Evolutionary conservation across 2,329 filamentous ascomycete genomes (phyloP).

Genomic region (Orbilia brochopaga): DNA sequence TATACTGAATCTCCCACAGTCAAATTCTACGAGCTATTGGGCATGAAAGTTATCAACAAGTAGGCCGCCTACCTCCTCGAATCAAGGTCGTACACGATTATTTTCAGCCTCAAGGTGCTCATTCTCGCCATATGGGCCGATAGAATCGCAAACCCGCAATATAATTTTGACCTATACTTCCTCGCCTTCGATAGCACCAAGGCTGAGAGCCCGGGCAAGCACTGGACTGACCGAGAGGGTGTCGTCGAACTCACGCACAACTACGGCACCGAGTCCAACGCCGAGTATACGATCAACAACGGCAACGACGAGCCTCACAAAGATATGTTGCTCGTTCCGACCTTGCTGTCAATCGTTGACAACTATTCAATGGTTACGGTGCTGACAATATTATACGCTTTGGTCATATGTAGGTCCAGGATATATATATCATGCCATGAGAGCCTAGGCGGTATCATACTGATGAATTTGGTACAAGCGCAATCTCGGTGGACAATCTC

Average conservation of each 20-base stretch:
- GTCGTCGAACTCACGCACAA: conserved; percentile 84
- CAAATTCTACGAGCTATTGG: conserved; percentile 92
- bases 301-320: conserved; percentile 84
- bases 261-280: conserved; percentile 80
- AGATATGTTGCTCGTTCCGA: conserved; percentile 55
- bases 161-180: conserved; percentile 95
- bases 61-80: conserved; percentile 59
- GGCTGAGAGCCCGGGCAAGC: conserved; percentile 74
- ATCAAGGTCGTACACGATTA: background rate
- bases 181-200: conserved; percentile 81
- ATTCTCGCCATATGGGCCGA: background rate
- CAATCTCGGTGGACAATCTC: conserved; percentile 61
- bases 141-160: conserved; percentile 71
- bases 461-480: conserved; percentile 34
- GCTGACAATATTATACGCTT: conserved; percentile 53
- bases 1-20: conserved; percentile 61
- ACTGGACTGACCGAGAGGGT: conserved; percentile 82
- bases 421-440: background rate
- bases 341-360: background rate
- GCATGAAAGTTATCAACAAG: conserved; percentile 82
- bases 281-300: conserved; percentile 79
- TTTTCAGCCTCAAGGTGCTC: background rate
- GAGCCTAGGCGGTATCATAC: background rate
- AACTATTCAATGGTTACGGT: background rate
- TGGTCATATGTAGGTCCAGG: conserved; percentile 53